Evolutionary conservation across 495 filamentous ascomycete genomes (phyloP), one percentile per base, ranked within the genome.

Genomic region (Penicillium angulare): DNA sequence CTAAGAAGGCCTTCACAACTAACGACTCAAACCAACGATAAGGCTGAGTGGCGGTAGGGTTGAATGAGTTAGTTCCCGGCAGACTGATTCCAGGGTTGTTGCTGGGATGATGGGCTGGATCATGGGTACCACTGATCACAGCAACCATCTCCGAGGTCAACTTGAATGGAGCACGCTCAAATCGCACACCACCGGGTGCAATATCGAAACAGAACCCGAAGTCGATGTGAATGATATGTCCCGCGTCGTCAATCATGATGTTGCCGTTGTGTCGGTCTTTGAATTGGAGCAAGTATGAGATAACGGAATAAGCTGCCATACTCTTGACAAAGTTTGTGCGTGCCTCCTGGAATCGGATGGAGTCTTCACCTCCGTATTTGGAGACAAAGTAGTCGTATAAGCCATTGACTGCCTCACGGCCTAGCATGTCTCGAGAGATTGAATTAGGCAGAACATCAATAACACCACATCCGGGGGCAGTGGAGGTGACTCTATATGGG

Each of bases 151-250:
- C 95, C 9, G 83, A 81, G 0, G 95, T 97, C 43, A 99, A 80
- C 70, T 99, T 99, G 81, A 99, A 99, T 0, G 95, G 95, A 0
- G 95, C 95, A 21, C 95, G 86, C 73, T 99, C 95, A 61, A 99
- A 99, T 46, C 87, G 89, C 44, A 97, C 88, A 17, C 95, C 95
- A 33, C 95, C 95, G 0, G 95, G 95, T 1, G 90, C 95, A 61
- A 99, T 97, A 64, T 99, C 95, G 67, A 99, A 97, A 70, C 92
- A 97, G 78, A 99, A 99, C 16, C 95, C 95, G 60, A 99, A 99
- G 71, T 99, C 93, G 65, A 99, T 96, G 69, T 99, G 95, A 16
- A 99, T 84, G 64, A 99, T 96, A 69, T 97, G 93, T 5, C 95
- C 95, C 2, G 86, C 88, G 60, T 96, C 92, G 62, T 97, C 90